Evolutionary conservation across 192 early-diverging fungal species (phyloP).

Genomic region (Entophlyctis helioformis): DNA sequence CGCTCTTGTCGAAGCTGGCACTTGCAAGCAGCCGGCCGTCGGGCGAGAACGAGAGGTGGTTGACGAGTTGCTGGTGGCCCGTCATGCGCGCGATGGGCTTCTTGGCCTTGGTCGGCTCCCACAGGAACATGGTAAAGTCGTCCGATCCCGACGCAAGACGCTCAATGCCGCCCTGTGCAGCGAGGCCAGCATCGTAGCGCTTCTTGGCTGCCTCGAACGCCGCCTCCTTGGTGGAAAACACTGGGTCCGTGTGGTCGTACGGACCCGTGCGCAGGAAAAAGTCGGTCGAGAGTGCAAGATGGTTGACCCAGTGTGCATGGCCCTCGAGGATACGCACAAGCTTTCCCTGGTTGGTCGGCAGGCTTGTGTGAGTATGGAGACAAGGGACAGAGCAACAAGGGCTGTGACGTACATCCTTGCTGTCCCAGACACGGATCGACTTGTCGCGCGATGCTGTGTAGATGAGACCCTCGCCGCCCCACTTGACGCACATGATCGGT

Average conservation of each 20-base stretch:
- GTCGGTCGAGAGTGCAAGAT: slow-evolving; percentile 83
- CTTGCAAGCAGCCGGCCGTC: slow-evolving; percentile 80
- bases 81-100: slow-evolving; percentile 72
- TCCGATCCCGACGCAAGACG: slow-evolving; percentile 86
- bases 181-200: too few species aligned
- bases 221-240: slow-evolving; percentile 47
- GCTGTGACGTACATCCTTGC: slow-evolving; percentile 11
- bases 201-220: slow-evolving; percentile 45
- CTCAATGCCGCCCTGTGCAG: too few species aligned
- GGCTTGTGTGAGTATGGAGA: background rate
- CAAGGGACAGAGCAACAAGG: too few species aligned
- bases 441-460: slow-evolving; percentile 92
- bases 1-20: slow-evolving; percentile 92
- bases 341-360: slow-evolving; percentile 46
- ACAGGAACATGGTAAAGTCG: slow-evolving; percentile 96
- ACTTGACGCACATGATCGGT: slow-evolving; percentile 86
- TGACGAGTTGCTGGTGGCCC: slow-evolving; percentile 93
- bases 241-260: slow-evolving; percentile 70
- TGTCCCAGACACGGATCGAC: slow-evolving; percentile 91
- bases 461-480: slow-evolving; percentile 90
- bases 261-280: slow-evolving; percentile 82
- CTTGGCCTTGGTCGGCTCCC: slow-evolving; percentile 66
- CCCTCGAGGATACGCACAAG: slow-evolving; percentile 75
- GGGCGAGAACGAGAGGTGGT: slow-evolving; percentile 87
- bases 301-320: slow-evolving; percentile 97